These are phyloP conservation scores for Cutaneotrichosporon sp. DNA, from an alignment of 1,284 basidiomycete genomes.

Conservation along the genomic window DNA sequence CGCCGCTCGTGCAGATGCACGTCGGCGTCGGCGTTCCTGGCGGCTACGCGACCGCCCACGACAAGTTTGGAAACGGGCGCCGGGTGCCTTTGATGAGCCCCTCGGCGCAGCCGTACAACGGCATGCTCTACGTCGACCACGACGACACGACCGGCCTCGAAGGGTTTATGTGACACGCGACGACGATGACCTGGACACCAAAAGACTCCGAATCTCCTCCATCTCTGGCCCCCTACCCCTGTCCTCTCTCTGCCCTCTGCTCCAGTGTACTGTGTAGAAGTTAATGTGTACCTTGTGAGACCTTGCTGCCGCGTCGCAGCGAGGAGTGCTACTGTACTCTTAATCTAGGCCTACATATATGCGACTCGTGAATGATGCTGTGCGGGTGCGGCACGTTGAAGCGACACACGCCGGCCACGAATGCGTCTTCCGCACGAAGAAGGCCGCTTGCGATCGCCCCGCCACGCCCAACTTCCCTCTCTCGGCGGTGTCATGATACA, in stretches of 20 bases:
- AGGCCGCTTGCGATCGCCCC: too few relatives aligned
- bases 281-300: conserved; percentile 7
- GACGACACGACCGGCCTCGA: conserved; percentile 14
- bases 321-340: conserved; percentile 4
- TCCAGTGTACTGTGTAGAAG: conserved; percentile 10
- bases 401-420: too few relatives aligned
- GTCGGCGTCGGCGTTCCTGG: conserved; percentile 3
- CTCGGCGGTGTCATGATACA: not conserved
- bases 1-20: conserved; percentile 22
- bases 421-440: too few relatives aligned
- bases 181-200: not conserved
- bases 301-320: not conserved
- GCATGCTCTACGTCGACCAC: conserved; percentile 24
- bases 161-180: not conserved
- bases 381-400: too few relatives aligned
- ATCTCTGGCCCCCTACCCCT: not conserved
- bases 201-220: not conserved
- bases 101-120: conserved; percentile 25
- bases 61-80: conserved; percentile 20
- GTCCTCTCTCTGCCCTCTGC: not conserved
- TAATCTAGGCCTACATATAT: conserved; percentile 4
- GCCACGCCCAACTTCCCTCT: too few relatives aligned
- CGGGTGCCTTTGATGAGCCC: conserved; percentile 26
- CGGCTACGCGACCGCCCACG: conserved; percentile 12
- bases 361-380: not conserved